Evolutionary conservation across 2,329 filamentous ascomycete species (phyloP), one percentile per base, ranked within the genome.

Genomic region (Alternaria postmessia): DNA sequence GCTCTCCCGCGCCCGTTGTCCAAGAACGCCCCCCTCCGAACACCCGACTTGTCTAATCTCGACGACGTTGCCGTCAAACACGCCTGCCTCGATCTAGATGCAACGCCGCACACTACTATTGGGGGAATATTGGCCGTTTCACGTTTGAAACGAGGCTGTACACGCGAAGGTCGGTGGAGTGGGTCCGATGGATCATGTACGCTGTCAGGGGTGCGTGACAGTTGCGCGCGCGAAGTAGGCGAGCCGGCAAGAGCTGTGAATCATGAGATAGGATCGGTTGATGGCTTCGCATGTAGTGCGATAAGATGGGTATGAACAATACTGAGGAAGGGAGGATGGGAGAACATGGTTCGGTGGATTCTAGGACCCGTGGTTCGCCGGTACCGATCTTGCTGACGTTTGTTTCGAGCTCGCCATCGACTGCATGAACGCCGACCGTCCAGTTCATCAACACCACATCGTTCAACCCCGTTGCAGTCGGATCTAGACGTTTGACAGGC

Each of bases 71-170:
- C 58, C 39, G 39, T 65, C 55, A 64, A 65, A 59, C 61, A 57
- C 55, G 62, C 51, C 49, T 57, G 42, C 22, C 59, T 59, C 36
- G 14, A 61, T 54, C 32, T 9, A 63, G 61, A 51, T 16, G 34
- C 30, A 49, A 58, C 51, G 39, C 57, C 46, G 59, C 34, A 36
- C 52, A 59, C 38, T 58, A 68, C 39, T 39, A 69, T 67, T 69
- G 64, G 68, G 58, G 61, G 61, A 66, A 56, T 57, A 64, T 62
- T 63, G 49, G 12, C 38, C 43, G 68, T 72, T 69, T 70, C 66
- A 68, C 28, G 53, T 65, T 41, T 62, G 65, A 70, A 67, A 70
- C 65, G 47, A 56, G 41, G 47, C 57, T 54, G 54, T 43, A 20
- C 51, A 54, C 56, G 57, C 57, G 46, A 57, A 48, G 34, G 34